Percentiles rank a stretch among this genome's conserved stretches.
Conservation (phyloP, 306 rosid species). For the Adenanthera pavonina region DNA sequence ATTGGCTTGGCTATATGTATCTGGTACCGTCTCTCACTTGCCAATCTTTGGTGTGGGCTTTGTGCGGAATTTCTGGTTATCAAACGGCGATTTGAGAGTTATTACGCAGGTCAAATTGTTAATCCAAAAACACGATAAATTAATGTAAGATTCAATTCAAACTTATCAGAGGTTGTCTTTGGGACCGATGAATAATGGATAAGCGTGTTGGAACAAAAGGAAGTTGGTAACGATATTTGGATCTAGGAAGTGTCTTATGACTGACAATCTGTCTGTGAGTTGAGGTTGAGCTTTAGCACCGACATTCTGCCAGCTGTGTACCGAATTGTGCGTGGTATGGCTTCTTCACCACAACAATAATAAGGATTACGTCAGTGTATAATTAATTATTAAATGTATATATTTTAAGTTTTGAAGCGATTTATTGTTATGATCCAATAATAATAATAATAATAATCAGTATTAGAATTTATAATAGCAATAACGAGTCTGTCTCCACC, state of each 20-base stretch:
- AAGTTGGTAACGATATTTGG: background rate
- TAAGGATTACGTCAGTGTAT: too few species aligned
- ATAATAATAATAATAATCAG: too few species aligned
- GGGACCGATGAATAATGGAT: background rate
- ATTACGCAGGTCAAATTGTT: background rate
- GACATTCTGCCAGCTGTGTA: background rate
- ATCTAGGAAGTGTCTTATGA: background rate
- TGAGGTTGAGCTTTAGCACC: background rate
- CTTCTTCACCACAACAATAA: too few species aligned
- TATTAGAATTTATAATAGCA: background rate
- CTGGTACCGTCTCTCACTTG: background rate
- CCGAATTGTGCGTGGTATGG: background rate
- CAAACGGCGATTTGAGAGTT: background rate
- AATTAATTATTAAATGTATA: too few species aligned
- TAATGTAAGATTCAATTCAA: background rate
- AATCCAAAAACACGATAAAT: background rate
- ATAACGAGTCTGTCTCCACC: background rate
- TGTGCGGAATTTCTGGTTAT: constrained; percentile 14
- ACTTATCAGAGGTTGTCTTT: background rate
- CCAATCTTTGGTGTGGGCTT: background rate
- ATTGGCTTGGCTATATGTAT: background rate
- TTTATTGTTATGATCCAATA: too few species aligned
- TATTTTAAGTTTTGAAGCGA: too few species aligned
- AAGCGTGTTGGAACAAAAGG: background rate
- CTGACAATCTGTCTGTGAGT: background rate